Conservation (phyloP, 441 rosid species). For the Iberis amara region DNA sequence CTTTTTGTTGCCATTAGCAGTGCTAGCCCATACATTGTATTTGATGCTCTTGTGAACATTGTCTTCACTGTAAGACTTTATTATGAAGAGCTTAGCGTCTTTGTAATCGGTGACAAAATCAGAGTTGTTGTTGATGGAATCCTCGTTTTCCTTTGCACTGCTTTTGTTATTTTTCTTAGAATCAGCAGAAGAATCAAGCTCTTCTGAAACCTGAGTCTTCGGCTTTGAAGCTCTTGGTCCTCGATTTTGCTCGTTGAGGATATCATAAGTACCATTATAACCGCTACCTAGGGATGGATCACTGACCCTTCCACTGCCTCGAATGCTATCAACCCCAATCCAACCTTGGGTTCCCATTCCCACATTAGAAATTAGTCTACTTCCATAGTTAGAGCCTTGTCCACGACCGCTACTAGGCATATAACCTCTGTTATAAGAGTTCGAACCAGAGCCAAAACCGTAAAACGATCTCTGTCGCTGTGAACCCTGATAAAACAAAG, state of each 20-base stretch:
- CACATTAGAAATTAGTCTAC: constrained; percentile 39
- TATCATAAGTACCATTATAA: constrained; percentile 47
- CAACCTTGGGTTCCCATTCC: constrained; percentile 44
- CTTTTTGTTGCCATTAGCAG: constrained; percentile 62
- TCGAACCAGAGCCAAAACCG: constrained; percentile 50
- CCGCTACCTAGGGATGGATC: constrained; percentile 41
- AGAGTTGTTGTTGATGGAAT: constrained; percentile 37
- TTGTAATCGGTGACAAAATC: constrained; percentile 46
- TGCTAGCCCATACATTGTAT: constrained; percentile 65
- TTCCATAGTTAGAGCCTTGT: constrained; percentile 43
- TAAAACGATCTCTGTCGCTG: constrained; percentile 64
- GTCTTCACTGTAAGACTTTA: constrained; percentile 70
- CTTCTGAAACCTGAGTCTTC: constrained; percentile 42
- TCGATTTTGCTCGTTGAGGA: constrained; percentile 62
- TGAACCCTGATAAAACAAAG: constrained; percentile 39
- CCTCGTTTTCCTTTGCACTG: constrained; percentile 33
- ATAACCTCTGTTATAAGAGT: constrained; percentile 47
- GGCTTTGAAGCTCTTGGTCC: constrained; percentile 65
- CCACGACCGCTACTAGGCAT: constrained; percentile 39
- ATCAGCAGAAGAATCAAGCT: constrained; percentile 38
- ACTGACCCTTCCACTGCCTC: constrained; percentile 45
- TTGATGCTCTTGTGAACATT: constrained; percentile 68
- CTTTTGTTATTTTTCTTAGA: constrained; percentile 34
- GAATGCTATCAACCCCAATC: constrained; percentile 43
- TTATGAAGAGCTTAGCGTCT: constrained; percentile 53